Base-by-base conservation (phyloP, 257 asterid genomes). In the Knoxia roxburghii region DNA sequence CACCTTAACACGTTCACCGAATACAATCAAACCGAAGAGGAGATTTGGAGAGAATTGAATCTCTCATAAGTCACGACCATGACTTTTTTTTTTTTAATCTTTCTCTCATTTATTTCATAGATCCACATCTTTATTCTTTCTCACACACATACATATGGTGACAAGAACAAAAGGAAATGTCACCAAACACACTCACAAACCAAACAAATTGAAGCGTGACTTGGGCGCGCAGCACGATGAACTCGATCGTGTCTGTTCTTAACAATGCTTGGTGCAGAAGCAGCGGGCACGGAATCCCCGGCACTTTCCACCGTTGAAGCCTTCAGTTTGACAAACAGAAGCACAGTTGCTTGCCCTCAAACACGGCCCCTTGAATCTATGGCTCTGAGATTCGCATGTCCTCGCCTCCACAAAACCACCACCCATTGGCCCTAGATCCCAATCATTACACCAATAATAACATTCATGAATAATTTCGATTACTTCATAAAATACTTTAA, bases 251-350 rank as follows among this genome's bases (percentile, higher is more conserved):
- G n/a, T n/a, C n/a, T n/a, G n/a, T 46, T n/a, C 20, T 83, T 33
- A 79, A 40, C 95, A 87, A 48, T 73, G 87, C 49, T 72, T 85
- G 8, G 83, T 77, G 85, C 91, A 87, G 63, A 66, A 87, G 68
- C 96, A 88, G 0, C 93, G 86, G 77, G 89, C 90, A 68, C 89
- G 92, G 69, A 88, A 82, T 67, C 96, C 96, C 7, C 87, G 69
- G 87, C 96, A 88, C 69, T 69, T 86, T 67, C 96, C 96, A 54
- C 87, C 78, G 45, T 56, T 79, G 61, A 83, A 88, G 68, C 95
- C 92, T 83, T 85, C 92, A 0, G 90, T 78, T 69, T 76, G 75
- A 71, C 95, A 88, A 40, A 85, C 86, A 57, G 80, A 53, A 39
- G 76, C 84, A 54, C 95, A 88, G 66, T 87, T 87, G 55, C 73